Conservation (phyloP, 805 yeast species). For the Myxozyma monticola region DNA sequence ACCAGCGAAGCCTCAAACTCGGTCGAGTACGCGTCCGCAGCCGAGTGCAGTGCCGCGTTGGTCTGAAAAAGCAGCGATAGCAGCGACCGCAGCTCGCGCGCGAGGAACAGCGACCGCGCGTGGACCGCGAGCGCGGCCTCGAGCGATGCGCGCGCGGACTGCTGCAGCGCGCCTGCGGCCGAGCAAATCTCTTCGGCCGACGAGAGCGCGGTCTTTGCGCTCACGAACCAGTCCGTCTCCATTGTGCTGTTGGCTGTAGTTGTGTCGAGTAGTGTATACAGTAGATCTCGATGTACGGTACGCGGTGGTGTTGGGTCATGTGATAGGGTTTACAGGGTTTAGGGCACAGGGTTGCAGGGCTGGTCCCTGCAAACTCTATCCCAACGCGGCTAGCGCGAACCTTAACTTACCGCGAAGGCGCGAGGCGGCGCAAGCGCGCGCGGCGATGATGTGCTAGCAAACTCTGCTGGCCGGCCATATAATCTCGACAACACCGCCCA, state of each 20-base stretch:
- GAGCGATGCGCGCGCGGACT: slow-evolving; percentile 42
- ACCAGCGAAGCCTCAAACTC: slow-evolving; percentile 39
- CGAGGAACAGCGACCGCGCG: slow-evolving; percentile 48
- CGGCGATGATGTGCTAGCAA: no score
- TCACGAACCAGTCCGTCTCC: slow-evolving; percentile 43
- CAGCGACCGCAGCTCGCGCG: slow-evolving; percentile 51
- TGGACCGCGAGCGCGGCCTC: slow-evolving; percentile 45
- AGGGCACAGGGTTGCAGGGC: no score
- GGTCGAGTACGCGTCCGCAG: slow-evolving; percentile 22
- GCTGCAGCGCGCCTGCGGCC: slow-evolving; percentile 49
- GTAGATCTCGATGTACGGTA: not conserved
- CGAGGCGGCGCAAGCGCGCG: no score
- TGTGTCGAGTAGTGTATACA: not conserved
- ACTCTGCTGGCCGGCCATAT: no score
- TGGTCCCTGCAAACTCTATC: no score
- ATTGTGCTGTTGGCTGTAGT: slow-evolving; percentile 6
- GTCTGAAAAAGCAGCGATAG: slow-evolving; percentile 43
- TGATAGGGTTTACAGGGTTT: no score
- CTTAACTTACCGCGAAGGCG: no score
- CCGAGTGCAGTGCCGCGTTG: slow-evolving; percentile 32
- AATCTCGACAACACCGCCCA: not conserved
- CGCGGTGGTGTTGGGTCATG: no score
- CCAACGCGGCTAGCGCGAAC: no score
- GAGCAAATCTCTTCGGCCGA: slow-evolving; percentile 54
- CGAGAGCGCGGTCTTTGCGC: slow-evolving; percentile 50